Percentiles rank a stretch among this genome's conserved stretches.
Conservation (phyloP, 768 basidiomycete species). For the Dendrothele bispora region DNA sequence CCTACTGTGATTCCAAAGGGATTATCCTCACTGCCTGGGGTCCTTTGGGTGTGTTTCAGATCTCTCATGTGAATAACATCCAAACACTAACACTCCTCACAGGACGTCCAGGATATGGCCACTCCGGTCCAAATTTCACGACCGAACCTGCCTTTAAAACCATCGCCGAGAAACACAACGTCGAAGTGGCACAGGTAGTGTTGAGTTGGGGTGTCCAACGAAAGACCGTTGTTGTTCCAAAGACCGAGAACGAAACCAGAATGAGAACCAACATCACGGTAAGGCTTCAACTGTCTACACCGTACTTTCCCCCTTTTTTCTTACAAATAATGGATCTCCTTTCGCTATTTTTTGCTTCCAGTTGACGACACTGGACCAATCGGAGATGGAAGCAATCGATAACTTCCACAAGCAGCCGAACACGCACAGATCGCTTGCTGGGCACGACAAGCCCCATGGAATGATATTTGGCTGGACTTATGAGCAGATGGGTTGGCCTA, state of each 20-base stretch:
- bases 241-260: conserved; percentile 37
- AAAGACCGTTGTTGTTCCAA: conserved; percentile 53
- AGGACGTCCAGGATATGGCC: conserved; percentile 40
- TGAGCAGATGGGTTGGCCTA: conserved; percentile 35
- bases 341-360: conserved; percentile 18
- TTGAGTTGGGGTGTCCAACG: conserved; percentile 55
- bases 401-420: conserved; percentile 29
- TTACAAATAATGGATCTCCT: not conserved
- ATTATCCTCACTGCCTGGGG: conserved; percentile 58
- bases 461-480: conserved; percentile 31
- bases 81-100: not conserved
- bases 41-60: conserved; percentile 39
- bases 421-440: conserved; percentile 23
- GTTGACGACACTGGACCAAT: conserved; percentile 22
- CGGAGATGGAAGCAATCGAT: conserved; percentile 33
- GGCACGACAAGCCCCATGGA: conserved; percentile 9
- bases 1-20: conserved; percentile 40
- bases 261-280: conserved; percentile 27
- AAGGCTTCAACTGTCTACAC: no score
- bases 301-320: no score
- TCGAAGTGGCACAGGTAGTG: conserved; percentile 44
- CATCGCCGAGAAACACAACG: conserved; percentile 36
- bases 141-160: conserved; percentile 31
- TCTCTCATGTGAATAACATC: not conserved
- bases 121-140: conserved; percentile 50